A percentile compares a stretch with the other conserved stretches of the same genome.
Evolutionary conservation across 2,329 filamentous ascomycete genomes (phyloP).

Genomic region (Amesomyces nigricolor): DNA sequence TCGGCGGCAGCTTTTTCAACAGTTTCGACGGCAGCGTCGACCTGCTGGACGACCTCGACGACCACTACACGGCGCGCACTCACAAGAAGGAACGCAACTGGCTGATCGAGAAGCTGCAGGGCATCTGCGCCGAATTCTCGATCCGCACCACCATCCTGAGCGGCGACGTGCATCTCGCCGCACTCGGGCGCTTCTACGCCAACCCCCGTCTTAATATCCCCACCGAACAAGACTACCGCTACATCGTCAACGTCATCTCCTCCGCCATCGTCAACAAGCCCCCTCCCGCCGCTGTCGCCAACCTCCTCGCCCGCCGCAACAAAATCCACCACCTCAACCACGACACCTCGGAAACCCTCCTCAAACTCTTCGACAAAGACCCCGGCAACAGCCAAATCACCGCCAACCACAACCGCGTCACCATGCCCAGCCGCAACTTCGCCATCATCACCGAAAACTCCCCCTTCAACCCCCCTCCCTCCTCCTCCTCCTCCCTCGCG

Average conservation of each 20-base stretch:
- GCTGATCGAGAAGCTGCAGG: constrained; percentile 75
- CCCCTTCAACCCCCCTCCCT: constrained; percentile 41
- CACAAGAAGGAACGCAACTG: constrained; percentile 84
- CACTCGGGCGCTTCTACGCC: constrained; percentile 90
- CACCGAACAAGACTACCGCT: constrained; percentile 78
- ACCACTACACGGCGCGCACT: constrained; percentile 89
- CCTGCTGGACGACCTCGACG: constrained; percentile 85
- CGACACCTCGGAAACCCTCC: constrained; percentile 85
- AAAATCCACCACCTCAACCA: constrained; percentile 65
- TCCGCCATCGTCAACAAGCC: constrained; percentile 96
- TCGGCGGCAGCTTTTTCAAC: constrained; percentile 83
- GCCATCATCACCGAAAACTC: constrained; percentile 85
- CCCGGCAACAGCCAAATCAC: constrained; percentile 74
- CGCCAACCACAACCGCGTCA: constrained; percentile 70
- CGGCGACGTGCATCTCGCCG: constrained; percentile 89
- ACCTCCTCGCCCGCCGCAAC: constrained; percentile 85
- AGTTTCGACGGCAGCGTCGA: constrained; percentile 91
- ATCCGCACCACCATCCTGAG: constrained; percentile 87
- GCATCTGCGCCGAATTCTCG: constrained; percentile 77
- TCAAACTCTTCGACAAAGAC: constrained; percentile 87
- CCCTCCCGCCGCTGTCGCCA: constrained; percentile 78
- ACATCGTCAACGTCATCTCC: constrained; percentile 91
- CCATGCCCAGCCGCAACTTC: constrained; percentile 91
- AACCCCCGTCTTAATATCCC: constrained; percentile 74
- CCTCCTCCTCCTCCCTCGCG: neutral